phyloP scores from a whole-genome alignment of 805 yeast species.

The Starmerella bacillaris region DNA sequence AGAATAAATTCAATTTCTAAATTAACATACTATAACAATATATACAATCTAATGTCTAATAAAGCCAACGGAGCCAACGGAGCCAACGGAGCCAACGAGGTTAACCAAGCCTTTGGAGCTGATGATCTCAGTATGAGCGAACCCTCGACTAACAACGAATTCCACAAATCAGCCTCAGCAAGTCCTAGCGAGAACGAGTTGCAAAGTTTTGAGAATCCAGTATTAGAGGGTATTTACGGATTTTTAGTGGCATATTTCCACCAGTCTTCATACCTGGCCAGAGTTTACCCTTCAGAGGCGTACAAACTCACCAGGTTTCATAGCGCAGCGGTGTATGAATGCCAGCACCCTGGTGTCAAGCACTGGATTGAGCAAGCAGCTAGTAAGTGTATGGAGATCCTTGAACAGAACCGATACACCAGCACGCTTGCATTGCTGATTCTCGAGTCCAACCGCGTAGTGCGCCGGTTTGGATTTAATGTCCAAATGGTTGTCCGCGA shows the following conservation, averaged over 20 bases:
- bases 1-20: too few relatives aligned
- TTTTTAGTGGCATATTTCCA: constrained; percentile 36
- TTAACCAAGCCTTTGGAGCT: too few relatives aligned
- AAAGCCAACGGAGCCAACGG: too few relatives aligned
- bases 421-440: not conserved
- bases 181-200: not conserved
- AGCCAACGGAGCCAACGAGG: too few relatives aligned
- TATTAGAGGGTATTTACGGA: constrained; percentile 25
- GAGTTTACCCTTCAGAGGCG: constrained; percentile 35
- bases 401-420: not conserved
- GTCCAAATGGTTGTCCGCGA: constrained; percentile 23
- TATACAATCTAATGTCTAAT: too few relatives aligned
- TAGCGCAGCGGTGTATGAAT: constrained; percentile 27
- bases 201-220: too few relatives aligned
- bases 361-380: constrained; percentile 29
- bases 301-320: constrained; percentile 30
- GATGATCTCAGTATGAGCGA: too few relatives aligned
- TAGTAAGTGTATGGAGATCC: constrained; percentile 4
- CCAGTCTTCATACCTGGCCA: constrained; percentile 35
- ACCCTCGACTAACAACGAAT: too few relatives aligned
- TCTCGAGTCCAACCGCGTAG: not conserved
- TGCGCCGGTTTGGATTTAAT: constrained; percentile 26
- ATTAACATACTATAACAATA: too few relatives aligned
- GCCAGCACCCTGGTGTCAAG: constrained; percentile 32
- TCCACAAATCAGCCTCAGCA: too few relatives aligned